Percentiles rank a stretch among this genome's conserved stretches.
These are phyloP conservation scores for Penicillium sp. DNA, from an alignment of 2,329 filamentous ascomycete genomes.

Conservation along the genomic window DNA sequence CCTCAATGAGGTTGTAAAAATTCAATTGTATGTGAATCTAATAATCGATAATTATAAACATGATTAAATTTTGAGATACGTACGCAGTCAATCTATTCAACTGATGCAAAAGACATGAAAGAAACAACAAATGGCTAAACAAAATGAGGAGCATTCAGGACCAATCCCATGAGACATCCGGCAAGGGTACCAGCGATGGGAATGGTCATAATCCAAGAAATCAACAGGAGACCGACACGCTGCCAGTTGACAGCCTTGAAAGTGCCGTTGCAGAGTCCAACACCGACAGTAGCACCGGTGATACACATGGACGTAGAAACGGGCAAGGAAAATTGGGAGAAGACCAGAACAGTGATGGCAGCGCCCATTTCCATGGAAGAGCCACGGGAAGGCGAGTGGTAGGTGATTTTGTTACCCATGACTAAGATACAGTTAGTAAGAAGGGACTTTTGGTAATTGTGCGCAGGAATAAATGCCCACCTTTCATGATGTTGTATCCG, in stretches of 20 bases:
- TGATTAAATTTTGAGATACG: neutral
- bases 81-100: neutral
- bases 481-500: slow-evolving; percentile 83
- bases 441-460: neutral
- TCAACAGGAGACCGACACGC: slow-evolving; percentile 64
- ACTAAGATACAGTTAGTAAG: slow-evolving; percentile 47
- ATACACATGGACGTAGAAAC: slow-evolving; percentile 80
- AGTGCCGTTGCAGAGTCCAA: slow-evolving; percentile 73
- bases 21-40: no score
- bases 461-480: slow-evolving; percentile 42
- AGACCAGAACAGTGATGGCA: slow-evolving; percentile 72
- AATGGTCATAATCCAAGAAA: slow-evolving; percentile 67
- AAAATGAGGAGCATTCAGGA: slow-evolving; percentile 62
- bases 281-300: slow-evolving; percentile 74
- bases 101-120: neutral
- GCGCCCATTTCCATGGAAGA: slow-evolving; percentile 79
- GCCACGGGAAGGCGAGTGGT: slow-evolving; percentile 59
- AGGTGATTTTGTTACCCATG: slow-evolving; percentile 80
- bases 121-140: neutral
- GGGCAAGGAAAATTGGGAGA: slow-evolving; percentile 72
- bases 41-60: neutral
- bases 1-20: no score
- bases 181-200: slow-evolving; percentile 60
- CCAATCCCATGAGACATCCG: slow-evolving; percentile 53
- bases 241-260: slow-evolving; percentile 73